phyloP scores from a whole-genome alignment of 306 rosid genomes.

The Corylus heterophylla region DNA sequence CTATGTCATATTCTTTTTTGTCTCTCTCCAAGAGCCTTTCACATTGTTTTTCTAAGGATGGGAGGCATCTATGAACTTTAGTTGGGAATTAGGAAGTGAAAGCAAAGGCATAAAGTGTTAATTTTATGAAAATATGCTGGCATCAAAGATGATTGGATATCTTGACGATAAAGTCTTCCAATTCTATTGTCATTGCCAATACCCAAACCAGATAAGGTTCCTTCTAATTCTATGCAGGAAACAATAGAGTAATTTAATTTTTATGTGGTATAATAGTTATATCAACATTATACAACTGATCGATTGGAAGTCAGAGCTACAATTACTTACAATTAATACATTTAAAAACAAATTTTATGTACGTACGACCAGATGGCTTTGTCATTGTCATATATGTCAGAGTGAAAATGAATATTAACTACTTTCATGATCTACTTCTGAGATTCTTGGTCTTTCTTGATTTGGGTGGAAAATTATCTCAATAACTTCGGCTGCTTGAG shows the following conservation, averaged over 20 bases:
- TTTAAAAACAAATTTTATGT: not conserved
- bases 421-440: not conserved
- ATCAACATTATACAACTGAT: too few species aligned
- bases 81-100: conserved; percentile 9
- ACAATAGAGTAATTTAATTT: too few species aligned
- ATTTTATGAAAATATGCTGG: not conserved
- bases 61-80: not conserved
- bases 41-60: conserved; percentile 25
- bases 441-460: not conserved
- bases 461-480: not conserved
- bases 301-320: too few species aligned
- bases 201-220: too few species aligned
- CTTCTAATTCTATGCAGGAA: too few species aligned
- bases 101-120: not conserved
- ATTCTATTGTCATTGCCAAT: not conserved
- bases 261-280: too few species aligned
- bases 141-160: not conserved
- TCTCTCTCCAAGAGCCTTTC: conserved; percentile 12
- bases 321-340: too few species aligned
- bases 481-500: not conserved
- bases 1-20: conserved; percentile 21
- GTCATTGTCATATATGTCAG: not conserved
- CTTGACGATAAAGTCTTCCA: not conserved
- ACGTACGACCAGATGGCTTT: not conserved
- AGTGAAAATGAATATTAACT: not conserved